These are phyloP conservation scores for Erucastrum elatum DNA, from an alignment of 345 rosid species.

Conservation along the genomic window DNA sequence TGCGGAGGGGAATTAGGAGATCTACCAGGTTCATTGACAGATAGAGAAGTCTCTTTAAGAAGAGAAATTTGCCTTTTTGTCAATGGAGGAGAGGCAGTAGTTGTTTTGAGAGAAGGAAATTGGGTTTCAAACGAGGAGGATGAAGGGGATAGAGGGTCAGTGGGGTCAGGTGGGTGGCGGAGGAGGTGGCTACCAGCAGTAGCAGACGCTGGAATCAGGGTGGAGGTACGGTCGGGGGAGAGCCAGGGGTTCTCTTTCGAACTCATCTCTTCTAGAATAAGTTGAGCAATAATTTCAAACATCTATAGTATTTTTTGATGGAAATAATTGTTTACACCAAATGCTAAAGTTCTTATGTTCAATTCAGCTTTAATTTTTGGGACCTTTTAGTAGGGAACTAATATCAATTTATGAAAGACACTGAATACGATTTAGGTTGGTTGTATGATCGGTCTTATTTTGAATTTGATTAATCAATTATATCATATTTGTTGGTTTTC, in stretches of 20 bases:
- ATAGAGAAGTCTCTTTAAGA: neutral
- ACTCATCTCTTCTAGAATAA: neutral
- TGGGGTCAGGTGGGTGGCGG: neutral
- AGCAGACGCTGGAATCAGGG: neutral
- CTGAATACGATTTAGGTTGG: neutral
- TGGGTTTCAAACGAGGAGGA: neutral
- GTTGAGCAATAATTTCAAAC: neutral
- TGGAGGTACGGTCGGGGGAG: neutral
- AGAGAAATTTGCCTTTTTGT: neutral
- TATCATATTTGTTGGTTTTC: neutral
- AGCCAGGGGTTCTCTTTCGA: too few species aligned
- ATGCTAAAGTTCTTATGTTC: neutral
- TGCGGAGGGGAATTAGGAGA: too few species aligned
- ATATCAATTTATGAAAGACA: neutral
- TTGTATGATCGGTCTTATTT: neutral
- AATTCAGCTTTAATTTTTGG: neutral
- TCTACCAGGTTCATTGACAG: neutral
- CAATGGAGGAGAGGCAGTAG: neutral
- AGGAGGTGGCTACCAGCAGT: neutral
- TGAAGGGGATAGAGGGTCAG: neutral
- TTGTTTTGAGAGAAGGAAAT: neutral
- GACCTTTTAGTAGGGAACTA: neutral
- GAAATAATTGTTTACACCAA: neutral
- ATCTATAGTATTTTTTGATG: neutral
- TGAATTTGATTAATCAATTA: neutral